phyloP scores from a whole-genome alignment of 2,329 filamentous ascomycete genomes.

The Metarhizium humberi region DNA sequence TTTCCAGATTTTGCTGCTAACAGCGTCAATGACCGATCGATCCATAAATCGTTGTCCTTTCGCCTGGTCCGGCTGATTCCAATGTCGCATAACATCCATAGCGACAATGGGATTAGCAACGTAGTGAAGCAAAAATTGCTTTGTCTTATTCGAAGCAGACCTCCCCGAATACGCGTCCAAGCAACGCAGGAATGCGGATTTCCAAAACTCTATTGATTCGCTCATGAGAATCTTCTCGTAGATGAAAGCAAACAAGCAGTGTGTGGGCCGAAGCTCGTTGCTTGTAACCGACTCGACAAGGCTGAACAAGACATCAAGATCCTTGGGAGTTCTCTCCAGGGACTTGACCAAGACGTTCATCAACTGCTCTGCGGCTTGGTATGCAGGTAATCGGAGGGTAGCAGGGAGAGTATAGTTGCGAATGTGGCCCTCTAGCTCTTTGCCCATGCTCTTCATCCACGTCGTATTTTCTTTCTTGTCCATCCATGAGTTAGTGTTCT shows the following conservation, averaged over 20 bases:
- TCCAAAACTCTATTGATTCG: constrained; percentile 79
- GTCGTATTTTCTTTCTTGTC: constrained; percentile 51
- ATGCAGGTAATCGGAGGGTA: constrained; percentile 69
- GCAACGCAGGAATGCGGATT: constrained; percentile 70
- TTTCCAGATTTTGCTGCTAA: constrained; percentile 91
- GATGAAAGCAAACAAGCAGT: constrained; percentile 71
- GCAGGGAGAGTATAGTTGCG: constrained; percentile 60
- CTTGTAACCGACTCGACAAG: constrained; percentile 76
- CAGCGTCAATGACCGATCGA: constrained; percentile 74
- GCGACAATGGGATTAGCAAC: constrained; percentile 93
- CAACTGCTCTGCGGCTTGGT: constrained; percentile 82
- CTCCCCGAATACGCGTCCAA: constrained; percentile 79
- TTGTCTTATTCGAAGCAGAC: constrained; percentile 74
- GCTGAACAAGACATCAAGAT: constrained; percentile 76
- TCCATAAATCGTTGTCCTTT: constrained; percentile 70
- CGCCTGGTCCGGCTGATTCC: constrained; percentile 48
- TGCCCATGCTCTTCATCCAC: constrained; percentile 59
- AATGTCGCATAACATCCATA: constrained; percentile 87
- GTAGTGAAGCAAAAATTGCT: constrained; percentile 85
- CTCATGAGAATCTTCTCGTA: constrained; percentile 78
- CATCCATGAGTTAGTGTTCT: constrained; percentile 61
- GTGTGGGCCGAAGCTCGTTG: constrained; percentile 70
- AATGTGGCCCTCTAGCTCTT: constrained; percentile 68
- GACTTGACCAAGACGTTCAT: constrained; percentile 79
- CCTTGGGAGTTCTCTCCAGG: constrained; percentile 62